These are phyloP conservation scores for Epichloe scottii DNA, from an alignment of 2,329 filamentous ascomycete genomes.

Conservation along the genomic window DNA sequence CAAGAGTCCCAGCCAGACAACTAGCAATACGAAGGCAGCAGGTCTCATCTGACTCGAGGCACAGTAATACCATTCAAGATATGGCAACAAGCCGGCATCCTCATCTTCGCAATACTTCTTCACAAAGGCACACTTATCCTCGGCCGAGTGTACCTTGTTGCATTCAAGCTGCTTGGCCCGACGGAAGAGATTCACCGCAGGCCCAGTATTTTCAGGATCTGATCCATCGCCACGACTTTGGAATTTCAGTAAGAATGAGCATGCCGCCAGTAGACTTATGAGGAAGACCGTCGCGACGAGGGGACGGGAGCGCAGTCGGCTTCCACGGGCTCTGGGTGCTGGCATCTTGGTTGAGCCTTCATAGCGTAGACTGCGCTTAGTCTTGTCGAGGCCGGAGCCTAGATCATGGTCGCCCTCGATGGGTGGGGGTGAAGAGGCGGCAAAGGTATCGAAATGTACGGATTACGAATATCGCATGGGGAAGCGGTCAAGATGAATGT, in stretches of 20 bases:
- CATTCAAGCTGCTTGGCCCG: constrained; percentile 42
- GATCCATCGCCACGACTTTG: constrained; percentile 5
- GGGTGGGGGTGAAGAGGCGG: neutral
- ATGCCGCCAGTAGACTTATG: constrained; percentile 32
- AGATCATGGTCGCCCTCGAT: neutral
- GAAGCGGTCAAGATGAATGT: neutral
- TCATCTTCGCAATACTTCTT: constrained; percentile 72
- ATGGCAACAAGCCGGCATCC: constrained; percentile 79
- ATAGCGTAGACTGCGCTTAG: constrained; percentile 4
- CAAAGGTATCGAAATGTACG: neutral
- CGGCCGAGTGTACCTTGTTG: constrained; percentile 60
- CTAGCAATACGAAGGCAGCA: constrained; percentile 65
- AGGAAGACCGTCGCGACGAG: constrained; percentile 36
- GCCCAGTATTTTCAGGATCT: neutral
- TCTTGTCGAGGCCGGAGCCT: neutral
- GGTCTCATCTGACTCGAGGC: constrained; percentile 53
- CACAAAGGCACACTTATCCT: constrained; percentile 81
- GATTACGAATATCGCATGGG: neutral
- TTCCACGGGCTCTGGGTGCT: constrained; percentile 15
- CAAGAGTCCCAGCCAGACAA: constrained; percentile 74
- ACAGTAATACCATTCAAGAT: constrained; percentile 88
- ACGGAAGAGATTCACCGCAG: constrained; percentile 11
- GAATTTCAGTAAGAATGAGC: constrained; percentile 25
- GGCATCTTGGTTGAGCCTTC: constrained; percentile 10
- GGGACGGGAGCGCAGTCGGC: constrained; percentile 32